Evolutionary conservation across 2,329 filamentous ascomycete species (phyloP).

Genomic region (Nemania serpens): DNA sequence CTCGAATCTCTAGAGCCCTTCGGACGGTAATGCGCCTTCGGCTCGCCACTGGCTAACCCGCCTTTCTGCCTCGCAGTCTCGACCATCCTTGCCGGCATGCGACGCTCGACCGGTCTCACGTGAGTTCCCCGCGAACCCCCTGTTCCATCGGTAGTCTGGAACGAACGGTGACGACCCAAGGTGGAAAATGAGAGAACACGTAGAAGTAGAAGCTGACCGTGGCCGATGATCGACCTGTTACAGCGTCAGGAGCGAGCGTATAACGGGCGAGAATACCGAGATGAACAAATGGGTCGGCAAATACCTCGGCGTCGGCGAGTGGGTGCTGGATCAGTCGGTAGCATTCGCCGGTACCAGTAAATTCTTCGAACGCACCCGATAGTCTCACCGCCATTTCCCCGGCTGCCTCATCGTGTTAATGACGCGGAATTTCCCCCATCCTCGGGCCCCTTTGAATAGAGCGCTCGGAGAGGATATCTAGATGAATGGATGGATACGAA

Average conservation of each 20-base stretch:
- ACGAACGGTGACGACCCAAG: not conserved
- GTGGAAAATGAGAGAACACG: not conserved
- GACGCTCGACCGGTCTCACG: slow-evolving; percentile 96
- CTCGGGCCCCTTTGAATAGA: not conserved
- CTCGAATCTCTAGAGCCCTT: not conserved
- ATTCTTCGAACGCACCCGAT: slow-evolving; percentile 91
- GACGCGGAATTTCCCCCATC: not conserved
- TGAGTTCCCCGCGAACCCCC: slow-evolving; percentile 61
- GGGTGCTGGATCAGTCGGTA: slow-evolving; percentile 97
- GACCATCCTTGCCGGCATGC: slow-evolving; percentile 94
- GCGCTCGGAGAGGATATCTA: not conserved
- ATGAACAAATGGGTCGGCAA: slow-evolving; percentile 88
- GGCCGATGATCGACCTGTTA: slow-evolving; percentile 48
- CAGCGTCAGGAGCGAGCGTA: slow-evolving; percentile 86
- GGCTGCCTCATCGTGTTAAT: not conserved
- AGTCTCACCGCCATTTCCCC: slow-evolving; percentile 34
- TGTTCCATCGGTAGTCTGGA: slow-evolving; percentile 9
- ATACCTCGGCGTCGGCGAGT: slow-evolving; percentile 94
- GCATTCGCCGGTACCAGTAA: slow-evolving; percentile 85
- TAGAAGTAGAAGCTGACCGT: slow-evolving; percentile 13
- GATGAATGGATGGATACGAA: slow-evolving; percentile 20
- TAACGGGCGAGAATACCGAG: slow-evolving; percentile 81
- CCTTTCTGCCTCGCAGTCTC: slow-evolving; percentile 67
- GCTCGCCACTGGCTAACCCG: slow-evolving; percentile 11
- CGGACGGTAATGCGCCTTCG: not conserved